phyloP scores from a whole-genome alignment of 202 grass and related monocot genomes.

The Carex arenaria region DNA sequence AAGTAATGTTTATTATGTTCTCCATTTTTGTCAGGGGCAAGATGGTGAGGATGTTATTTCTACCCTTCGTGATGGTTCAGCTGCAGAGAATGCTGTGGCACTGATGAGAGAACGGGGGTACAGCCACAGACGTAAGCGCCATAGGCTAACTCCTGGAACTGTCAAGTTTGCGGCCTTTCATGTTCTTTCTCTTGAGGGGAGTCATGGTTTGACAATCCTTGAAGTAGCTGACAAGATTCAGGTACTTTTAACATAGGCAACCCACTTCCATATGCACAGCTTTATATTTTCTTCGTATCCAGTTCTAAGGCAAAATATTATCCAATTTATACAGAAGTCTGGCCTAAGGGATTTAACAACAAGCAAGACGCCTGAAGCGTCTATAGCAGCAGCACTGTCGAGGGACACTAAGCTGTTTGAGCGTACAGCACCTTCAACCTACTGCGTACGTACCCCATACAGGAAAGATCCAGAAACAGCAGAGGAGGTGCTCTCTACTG shows the following conservation, averaged over 20 bases:
- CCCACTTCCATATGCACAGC: background rate
- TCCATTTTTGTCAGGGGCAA: constrained; percentile 52
- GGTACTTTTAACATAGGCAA: constrained; percentile 35
- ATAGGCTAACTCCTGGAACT: constrained; percentile 90
- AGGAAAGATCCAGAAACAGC: constrained; percentile 84
- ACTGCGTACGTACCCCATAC: constrained; percentile 77
- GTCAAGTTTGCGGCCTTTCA: constrained; percentile 98
- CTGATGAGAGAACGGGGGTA: constrained; percentile 86
- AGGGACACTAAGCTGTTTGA: constrained; percentile 95
- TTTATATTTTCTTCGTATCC: constrained; percentile 11
- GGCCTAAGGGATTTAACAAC: constrained; percentile 94
- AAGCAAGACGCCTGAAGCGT: constrained; percentile 97
- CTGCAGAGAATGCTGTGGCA: constrained; percentile 81
- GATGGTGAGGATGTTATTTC: constrained; percentile 58
- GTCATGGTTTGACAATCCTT: constrained; percentile 75
- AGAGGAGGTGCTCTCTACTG: constrained; percentile 59
- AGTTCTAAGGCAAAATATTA: background rate
- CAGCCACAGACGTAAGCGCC: constrained; percentile 54
- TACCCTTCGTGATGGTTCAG: constrained; percentile 64
- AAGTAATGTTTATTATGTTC: background rate
- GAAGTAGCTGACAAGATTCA: constrained; percentile 98
- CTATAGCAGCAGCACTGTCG: constrained; percentile 89
- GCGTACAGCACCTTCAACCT: constrained; percentile 87
- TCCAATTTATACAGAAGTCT: constrained; percentile 61
- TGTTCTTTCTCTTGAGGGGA: constrained; percentile 94